phyloP scores from a whole-genome alignment of 2,329 filamentous ascomycete genomes.

The Cercospora sp. region DNA sequence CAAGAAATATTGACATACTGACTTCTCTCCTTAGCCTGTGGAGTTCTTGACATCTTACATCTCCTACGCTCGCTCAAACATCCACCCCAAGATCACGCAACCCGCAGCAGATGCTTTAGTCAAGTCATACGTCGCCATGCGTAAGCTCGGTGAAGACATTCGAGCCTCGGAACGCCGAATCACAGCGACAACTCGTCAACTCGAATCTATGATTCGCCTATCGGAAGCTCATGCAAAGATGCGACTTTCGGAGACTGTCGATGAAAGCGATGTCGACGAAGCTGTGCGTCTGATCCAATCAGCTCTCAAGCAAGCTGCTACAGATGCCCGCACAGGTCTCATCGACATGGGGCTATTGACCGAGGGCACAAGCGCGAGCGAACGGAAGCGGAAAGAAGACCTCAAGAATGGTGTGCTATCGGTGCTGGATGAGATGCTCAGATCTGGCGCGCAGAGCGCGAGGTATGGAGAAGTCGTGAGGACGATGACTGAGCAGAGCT shows the following conservation, averaged over 20 bases:
- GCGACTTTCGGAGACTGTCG: constrained; percentile 77
- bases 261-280: constrained; percentile 79
- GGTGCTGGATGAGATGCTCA: constrained; percentile 78
- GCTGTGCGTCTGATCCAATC: constrained; percentile 90
- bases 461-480: constrained; percentile 77
- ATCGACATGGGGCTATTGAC: constrained; percentile 97
- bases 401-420: constrained; percentile 76
- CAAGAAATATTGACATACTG: constrained; percentile 11
- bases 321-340: constrained; percentile 81
- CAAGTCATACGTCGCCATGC: constrained; percentile 89
- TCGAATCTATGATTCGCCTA: constrained; percentile 98
- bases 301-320: constrained; percentile 95
- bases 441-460: constrained; percentile 62
- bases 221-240: constrained; percentile 97
- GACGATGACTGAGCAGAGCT: constrained; percentile 69
- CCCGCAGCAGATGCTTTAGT: constrained; percentile 83
- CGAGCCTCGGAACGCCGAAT: constrained; percentile 91
- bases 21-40: constrained; percentile 64
- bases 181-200: constrained; percentile 92
- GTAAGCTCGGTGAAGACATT: constrained; percentile 71
- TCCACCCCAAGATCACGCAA: constrained; percentile 78
- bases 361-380: constrained; percentile 88
- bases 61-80: constrained; percentile 85
- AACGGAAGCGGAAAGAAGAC: constrained; percentile 78
- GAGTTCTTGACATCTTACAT: constrained; percentile 97